Base-by-base conservation (phyloP, 805 yeast species). In the Kuraishia molischiana region DNA sequence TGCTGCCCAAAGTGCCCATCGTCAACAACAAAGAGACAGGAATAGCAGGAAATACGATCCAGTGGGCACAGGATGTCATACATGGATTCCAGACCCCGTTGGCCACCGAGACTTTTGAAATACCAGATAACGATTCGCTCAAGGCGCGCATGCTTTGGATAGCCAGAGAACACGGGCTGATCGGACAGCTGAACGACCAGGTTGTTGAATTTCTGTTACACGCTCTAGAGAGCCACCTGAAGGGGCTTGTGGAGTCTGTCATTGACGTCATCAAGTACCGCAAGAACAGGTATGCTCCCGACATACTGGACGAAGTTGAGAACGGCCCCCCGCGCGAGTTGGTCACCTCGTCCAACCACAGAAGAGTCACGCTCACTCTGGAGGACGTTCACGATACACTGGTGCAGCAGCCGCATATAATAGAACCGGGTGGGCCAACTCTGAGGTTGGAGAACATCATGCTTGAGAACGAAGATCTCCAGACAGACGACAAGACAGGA, bases 51-150 rank as follows among this genome's bases (percentile, higher is more conserved):
- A 74, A 73, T 46, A 71, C 85, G 24, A 71, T 78, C 22, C 81
- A 81, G 47, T 87, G 96, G 90, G 85, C 94, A 18, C 95, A 89
- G 56, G 97, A 92, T 52, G 85, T 92, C 14, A 71, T 81, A 38
- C 87, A 81, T 50, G 94, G 92, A 3, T 72, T 85, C 39, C 86
- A 84, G 47, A 74, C 92, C 2, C 90, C 92, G 4, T 65, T 89
- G 26, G 72, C 90, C 2, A 65, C 84, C 1, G 95, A 90, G 46
- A 66, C 74, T 28, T 85, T 68, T 53, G 89, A 89, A 44, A 56
- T 92, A 4, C 97, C 97, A 0, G 97, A 90, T 46, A 66, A 69
- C 30, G 87, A 79, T 34, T 70, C 69, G 29, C 58, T 92, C 33
- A 72, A 75, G 37, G 62, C 77, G 10, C 68, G 87, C 37, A 77